Percentiles rank a stretch among this genome's conserved stretches.
These are phyloP conservation scores for Acanthamoeba healyi DNA, from an alignment of 208 protist genomes.

Conservation along the genomic window DNA sequence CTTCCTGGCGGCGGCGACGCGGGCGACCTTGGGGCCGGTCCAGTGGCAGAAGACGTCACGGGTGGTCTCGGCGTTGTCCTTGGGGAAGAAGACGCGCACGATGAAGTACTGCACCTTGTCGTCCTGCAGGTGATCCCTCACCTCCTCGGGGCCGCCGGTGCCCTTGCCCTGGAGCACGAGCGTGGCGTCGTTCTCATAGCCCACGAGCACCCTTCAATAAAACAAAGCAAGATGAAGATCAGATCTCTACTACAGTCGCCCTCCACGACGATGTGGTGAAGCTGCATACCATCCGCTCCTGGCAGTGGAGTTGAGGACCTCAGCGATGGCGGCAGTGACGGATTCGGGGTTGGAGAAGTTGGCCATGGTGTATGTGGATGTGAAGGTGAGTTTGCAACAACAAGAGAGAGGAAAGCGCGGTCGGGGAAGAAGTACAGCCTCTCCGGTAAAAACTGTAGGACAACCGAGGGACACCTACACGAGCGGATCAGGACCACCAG, in stretches of 20 bases:
- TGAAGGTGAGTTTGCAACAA: no score
- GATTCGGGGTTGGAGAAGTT: slow-evolving; percentile 1
- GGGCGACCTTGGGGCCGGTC: slow-evolving; percentile 30
- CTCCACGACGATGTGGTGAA: no score
- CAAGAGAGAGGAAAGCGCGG: no score
- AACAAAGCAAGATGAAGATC: not conserved
- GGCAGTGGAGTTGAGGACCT: slow-evolving; percentile 2
- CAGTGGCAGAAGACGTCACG: slow-evolving; percentile 40
- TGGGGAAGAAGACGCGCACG: slow-evolving; percentile 10
- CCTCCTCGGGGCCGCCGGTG: slow-evolving; percentile 29
- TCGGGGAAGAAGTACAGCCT: no score
- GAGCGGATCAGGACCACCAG: no score
- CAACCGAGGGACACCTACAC: no score
- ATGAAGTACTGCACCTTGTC: slow-evolving; percentile 64
- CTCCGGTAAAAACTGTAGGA: no score
- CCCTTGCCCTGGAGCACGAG: slow-evolving; percentile 35
- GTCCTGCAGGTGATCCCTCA: slow-evolving; percentile 10
- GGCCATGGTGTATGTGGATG: not conserved
- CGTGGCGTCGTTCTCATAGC: not conserved
- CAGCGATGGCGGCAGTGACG: slow-evolving; percentile 27
- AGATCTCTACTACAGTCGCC: no score
- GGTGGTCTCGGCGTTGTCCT: slow-evolving; percentile 22
- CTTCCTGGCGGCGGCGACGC: slow-evolving; percentile 22
- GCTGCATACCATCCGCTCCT: slow-evolving; percentile 22
- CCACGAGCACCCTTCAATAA: slow-evolving; percentile 44